These are phyloP conservation scores for Rhodosporidiobolus sp. DNA, from an alignment of 768 basidiomycete species.

Conservation along the genomic window DNA sequence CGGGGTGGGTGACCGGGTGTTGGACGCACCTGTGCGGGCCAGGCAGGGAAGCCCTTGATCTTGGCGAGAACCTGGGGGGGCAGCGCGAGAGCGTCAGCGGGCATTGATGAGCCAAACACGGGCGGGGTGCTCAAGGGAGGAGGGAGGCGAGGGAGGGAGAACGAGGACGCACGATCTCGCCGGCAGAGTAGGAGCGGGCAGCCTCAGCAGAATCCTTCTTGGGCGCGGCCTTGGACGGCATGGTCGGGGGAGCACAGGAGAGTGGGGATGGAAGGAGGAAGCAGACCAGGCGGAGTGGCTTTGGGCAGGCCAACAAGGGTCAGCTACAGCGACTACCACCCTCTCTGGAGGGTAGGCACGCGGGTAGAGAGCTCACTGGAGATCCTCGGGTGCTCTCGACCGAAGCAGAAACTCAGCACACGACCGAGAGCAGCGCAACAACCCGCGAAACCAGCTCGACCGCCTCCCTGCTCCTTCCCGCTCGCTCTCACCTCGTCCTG, in stretches of 20 bases:
- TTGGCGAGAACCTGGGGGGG: conserved; percentile 67
- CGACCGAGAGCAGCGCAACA: no score
- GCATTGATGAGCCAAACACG: neutral
- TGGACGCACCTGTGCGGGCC: conserved; percentile 85
- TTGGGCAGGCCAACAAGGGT: neutral
- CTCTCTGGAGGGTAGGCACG: no score
- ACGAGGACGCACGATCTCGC: conserved; percentile 24
- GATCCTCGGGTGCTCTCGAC: no score
- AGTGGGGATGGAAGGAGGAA: neutral
- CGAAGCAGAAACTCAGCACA: no score
- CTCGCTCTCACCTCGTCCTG: no score
- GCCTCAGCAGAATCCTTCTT: conserved; percentile 9
- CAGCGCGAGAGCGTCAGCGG: neutral
- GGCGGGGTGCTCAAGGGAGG: neutral
- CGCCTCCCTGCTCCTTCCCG: no score
- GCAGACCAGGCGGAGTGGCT: neutral
- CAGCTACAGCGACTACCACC: neutral
- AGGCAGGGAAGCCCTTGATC: conserved; percentile 86
- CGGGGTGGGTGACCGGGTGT: conserved; percentile 16
- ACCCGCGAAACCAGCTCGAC: no score
- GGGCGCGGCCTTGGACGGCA: conserved; percentile 23
- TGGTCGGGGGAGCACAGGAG: neutral
- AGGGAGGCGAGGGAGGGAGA: neutral
- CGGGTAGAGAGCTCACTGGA: no score
- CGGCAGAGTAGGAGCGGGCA: conserved; percentile 1